Base-by-base conservation (phyloP, 208 protist species). In the Herpetomonas samuelpessoai region DNA sequence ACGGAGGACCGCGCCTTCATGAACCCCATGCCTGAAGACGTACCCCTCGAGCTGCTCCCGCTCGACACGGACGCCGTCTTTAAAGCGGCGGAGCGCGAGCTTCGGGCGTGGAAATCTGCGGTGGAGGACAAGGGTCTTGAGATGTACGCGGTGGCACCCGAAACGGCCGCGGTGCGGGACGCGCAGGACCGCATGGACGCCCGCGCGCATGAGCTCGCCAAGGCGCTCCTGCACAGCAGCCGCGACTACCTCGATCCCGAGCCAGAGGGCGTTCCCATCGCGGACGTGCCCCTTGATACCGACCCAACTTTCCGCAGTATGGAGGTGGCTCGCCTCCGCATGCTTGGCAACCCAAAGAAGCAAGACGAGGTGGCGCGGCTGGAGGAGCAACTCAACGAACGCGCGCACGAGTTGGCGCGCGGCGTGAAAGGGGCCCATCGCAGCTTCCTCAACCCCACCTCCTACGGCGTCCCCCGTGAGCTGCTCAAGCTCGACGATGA, bases 31-130 rank as follows among this genome's bases (percentile, higher is more conserved):
- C 86, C 86, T 18, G 68, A 87, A 26, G 81, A 75, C 7, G 76
- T 89, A 25, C 81, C 79, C 16, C 66, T 92, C 26, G 62, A 66
- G 24, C 55, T 87, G 30, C 64, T 88, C 9, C 71, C 80, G 12
- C 79, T 90, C 47, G 76, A 84, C 44, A 69, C 64, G 6, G 86
- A 93, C 38, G 51, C 71, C 10, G 62, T 62, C n/a, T 93, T 93
- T 69, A 38, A 46, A 39, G 48, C 59, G 7, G 50, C 72, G 35
- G 86, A 93, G 65, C 81, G 77, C 68, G 77, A 93, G 22, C 72
- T 84, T 9, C 80, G 77, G 38, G 68, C 60, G n/a, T 57, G 71
- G 27, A 74, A 79, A 68, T 66, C 74, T 2, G 51, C 62, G 16
- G 51, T 74, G 1, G 68, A 71, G 48, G 51, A 35, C 30, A 81